Percentiles rank a stretch among this genome's conserved stretches.
phyloP scores from a whole-genome alignment of 352 stramenopile genomes.

The Phytophthora fragariae region DNA sequence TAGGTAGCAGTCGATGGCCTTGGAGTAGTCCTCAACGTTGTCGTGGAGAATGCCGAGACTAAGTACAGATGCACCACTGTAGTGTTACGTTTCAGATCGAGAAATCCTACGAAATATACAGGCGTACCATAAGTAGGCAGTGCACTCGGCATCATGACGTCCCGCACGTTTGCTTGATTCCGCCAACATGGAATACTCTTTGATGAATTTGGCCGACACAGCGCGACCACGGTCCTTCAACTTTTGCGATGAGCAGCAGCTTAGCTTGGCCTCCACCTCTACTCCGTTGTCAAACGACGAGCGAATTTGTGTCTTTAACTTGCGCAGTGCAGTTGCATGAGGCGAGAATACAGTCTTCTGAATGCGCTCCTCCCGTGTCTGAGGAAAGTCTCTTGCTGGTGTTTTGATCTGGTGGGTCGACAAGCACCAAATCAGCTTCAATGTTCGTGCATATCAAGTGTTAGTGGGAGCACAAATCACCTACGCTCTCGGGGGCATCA shows the following conservation, averaged over 20 bases:
- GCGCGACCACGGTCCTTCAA: conserved; percentile 67
- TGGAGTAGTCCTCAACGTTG: conserved; percentile 86
- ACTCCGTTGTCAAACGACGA: conserved; percentile 58
- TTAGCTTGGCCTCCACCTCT: conserved; percentile 54
- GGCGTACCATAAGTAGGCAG: conserved; percentile 80
- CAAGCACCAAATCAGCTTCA: not conserved
- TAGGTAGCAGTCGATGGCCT: conserved; percentile 88
- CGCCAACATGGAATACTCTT: conserved; percentile 82
- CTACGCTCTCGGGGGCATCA: conserved; percentile 69
- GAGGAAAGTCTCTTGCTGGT: conserved; percentile 51
- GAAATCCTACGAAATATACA: not conserved
- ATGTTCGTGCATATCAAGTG: not conserved
- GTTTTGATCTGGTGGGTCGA: conserved; percentile 72
- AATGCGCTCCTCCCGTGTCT: conserved; percentile 72
- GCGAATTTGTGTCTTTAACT: conserved; percentile 54
- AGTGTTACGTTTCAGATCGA: not conserved
- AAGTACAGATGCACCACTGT: not conserved
- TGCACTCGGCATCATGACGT: conserved; percentile 83
- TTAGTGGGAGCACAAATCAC: not conserved
- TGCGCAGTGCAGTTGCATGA: conserved; percentile 62
- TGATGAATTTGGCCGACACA: conserved; percentile 78
- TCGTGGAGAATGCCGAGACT: conserved; percentile 88
- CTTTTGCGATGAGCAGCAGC: conserved; percentile 69
- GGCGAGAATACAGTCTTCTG: conserved; percentile 78
- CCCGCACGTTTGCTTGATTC: conserved; percentile 88